phyloP scores from a whole-genome alignment of 805 yeast species.

The Teunomyces barrocoloradensis region DNA sequence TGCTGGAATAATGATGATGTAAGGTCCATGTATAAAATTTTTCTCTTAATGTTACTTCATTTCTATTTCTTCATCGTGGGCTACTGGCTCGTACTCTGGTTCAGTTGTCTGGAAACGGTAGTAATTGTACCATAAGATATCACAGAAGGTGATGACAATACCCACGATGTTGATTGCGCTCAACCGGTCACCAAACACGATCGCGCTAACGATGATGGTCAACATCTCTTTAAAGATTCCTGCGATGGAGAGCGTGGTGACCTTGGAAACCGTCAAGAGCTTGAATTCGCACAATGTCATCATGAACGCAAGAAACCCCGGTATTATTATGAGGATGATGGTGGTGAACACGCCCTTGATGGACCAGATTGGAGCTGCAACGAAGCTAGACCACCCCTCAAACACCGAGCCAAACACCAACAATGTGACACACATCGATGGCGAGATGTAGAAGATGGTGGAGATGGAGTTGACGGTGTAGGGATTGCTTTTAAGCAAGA shows the following conservation, averaged over 20 bases:
- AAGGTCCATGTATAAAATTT: background rate
- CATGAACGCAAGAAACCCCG: constrained; percentile 84
- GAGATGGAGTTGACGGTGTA: constrained; percentile 72
- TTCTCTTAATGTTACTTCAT: background rate
- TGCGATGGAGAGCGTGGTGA: constrained; percentile 81
- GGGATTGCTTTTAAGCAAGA: constrained; percentile 61
- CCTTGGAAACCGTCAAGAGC: constrained; percentile 75
- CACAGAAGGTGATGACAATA: constrained; percentile 66
- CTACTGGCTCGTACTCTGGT: constrained; percentile 2
- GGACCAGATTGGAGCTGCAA: constrained; percentile 59
- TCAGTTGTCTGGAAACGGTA: constrained; percentile 43
- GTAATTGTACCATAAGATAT: constrained; percentile 81
- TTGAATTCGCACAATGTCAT: constrained; percentile 89
- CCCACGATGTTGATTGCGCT: constrained; percentile 71
- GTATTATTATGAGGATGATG: constrained; percentile 59
- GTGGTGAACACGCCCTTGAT: constrained; percentile 58
- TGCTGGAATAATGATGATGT: background rate
- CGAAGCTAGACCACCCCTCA: constrained; percentile 65
- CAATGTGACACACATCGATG: constrained; percentile 70
- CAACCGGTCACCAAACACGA: constrained; percentile 73
- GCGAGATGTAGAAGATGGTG: constrained; percentile 81
- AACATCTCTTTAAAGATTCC: constrained; percentile 91
- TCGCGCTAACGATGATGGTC: constrained; percentile 67
- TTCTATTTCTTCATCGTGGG: constrained; percentile 3
- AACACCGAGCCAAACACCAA: constrained; percentile 59